Conservation (phyloP, 192 early-diverging fungal genomes). For the Backusella luteola region DNA sequence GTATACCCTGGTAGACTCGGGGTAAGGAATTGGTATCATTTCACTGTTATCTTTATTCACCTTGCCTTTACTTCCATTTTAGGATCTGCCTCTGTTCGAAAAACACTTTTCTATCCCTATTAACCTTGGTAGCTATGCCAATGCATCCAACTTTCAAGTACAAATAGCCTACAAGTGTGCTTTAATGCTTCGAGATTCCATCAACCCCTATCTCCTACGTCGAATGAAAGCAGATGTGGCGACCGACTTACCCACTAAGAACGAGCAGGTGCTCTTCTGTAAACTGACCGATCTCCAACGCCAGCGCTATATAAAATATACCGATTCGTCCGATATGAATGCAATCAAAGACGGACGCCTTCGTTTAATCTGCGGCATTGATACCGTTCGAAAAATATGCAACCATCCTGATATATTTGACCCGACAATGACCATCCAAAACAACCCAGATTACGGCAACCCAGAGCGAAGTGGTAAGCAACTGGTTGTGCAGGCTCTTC, state of each 20-base stretch:
- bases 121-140: slow-evolving; percentile 87
- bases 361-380: slow-evolving; percentile 87
- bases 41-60: slow-evolving; percentile 11
- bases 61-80: slow-evolving; percentile 34
- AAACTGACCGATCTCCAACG: slow-evolving; percentile 78
- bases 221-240: slow-evolving; percentile 94
- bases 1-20: slow-evolving; percentile 75
- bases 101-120: slow-evolving; percentile 93
- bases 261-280: slow-evolving; percentile 92
- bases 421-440: slow-evolving; percentile 13
- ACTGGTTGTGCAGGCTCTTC: slow-evolving; percentile 80
- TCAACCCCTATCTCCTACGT: slow-evolving; percentile 90
- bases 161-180: slow-evolving; percentile 95
- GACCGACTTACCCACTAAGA: slow-evolving; percentile 83
- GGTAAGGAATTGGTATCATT: slow-evolving; percentile 11
- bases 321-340: slow-evolving; percentile 71
- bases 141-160: slow-evolving; percentile 86
- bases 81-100: slow-evolving; percentile 80
- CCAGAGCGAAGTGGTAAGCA: slow-evolving; percentile 80
- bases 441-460: slow-evolving; percentile 63
- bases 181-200: slow-evolving; percentile 83
- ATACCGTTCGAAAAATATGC: slow-evolving; percentile 93
- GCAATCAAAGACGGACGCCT: slow-evolving; percentile 77
- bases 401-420: slow-evolving; percentile 88
- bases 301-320: slow-evolving; percentile 66